Percentiles rank a stretch among this genome's conserved stretches.
These are phyloP conservation scores for Ascochyta rabiei DNA, from an alignment of 2,329 filamentous ascomycete genomes.

Conservation along the genomic window DNA sequence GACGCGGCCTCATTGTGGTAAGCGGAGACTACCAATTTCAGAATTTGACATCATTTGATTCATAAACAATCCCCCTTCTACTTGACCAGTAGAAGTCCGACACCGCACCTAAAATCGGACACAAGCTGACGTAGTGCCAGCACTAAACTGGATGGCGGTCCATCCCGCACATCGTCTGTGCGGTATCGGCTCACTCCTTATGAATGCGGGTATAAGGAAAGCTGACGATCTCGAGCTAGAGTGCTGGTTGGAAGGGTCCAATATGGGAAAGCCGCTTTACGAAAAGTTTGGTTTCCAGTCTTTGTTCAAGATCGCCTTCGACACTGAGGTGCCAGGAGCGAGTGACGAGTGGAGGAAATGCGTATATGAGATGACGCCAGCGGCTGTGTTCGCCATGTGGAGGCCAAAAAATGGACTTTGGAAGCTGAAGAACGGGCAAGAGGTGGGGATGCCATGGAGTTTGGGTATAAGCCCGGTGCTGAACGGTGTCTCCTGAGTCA, in stretches of 20 bases:
- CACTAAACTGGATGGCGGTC: slow-evolving; percentile 47
- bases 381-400: slow-evolving; percentile 42
- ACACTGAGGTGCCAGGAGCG: slow-evolving; percentile 30
- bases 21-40: slow-evolving; percentile 18
- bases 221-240: slow-evolving; percentile 45
- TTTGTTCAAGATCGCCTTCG: slow-evolving; percentile 39
- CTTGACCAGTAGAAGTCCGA: slow-evolving; percentile 5
- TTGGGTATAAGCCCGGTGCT: slow-evolving; percentile 2
- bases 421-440: slow-evolving; percentile 17
- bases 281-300: slow-evolving; percentile 39
- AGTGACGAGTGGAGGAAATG: slow-evolving; percentile 43
- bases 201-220: slow-evolving; percentile 41
- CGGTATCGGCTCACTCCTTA: slow-evolving; percentile 46
- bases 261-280: slow-evolving; percentile 47
- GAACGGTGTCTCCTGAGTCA: not conserved
- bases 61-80: not conserved
- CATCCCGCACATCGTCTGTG: slow-evolving; percentile 43
- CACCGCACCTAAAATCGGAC: slow-evolving; percentile 11
- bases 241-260: slow-evolving; percentile 48
- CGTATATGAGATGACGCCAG: slow-evolving; percentile 42
- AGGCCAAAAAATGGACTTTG: slow-evolving; percentile 33
- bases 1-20: slow-evolving; percentile 43
- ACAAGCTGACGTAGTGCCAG: slow-evolving; percentile 27
- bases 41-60: not conserved
- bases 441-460: slow-evolving; percentile 34